Percentiles rank a stretch among this genome's conserved stretches.
Evolutionary conservation across 164 flowering plant genomes (phyloP).

Genomic region (Aristolochia contorta): DNA sequence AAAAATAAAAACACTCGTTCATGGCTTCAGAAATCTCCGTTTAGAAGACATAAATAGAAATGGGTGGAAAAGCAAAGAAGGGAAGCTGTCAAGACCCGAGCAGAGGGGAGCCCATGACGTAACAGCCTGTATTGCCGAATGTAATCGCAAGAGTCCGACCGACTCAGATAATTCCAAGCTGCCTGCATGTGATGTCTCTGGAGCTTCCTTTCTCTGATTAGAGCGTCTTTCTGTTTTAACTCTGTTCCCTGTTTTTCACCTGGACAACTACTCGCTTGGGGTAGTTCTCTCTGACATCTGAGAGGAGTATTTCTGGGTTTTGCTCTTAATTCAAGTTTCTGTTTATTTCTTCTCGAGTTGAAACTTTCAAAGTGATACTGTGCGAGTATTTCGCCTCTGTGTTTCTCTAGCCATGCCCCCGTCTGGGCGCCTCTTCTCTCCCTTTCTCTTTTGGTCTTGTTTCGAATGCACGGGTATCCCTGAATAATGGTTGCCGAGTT

Average conservation of each 20-base stretch:
- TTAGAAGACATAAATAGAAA: not conserved
- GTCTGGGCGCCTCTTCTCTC: not conserved
- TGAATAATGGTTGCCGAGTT: no score
- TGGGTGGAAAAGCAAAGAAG: not conserved
- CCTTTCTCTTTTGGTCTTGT: no score
- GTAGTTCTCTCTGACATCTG: not conserved
- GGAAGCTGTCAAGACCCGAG: slow-evolving; percentile 10
- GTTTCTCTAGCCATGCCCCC: not conserved
- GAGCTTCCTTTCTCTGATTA: slow-evolving; percentile 6
- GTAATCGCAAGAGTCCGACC: slow-evolving; percentile 30
- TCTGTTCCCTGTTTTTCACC: not conserved
- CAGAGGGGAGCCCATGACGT: slow-evolving; percentile 38
- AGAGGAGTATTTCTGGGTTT: not conserved
- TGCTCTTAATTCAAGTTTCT: no score
- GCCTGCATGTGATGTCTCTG: slow-evolving; percentile 40
- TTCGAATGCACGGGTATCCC: no score
- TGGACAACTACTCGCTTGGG: not conserved
- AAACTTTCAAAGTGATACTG: not conserved
- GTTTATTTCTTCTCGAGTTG: no score
- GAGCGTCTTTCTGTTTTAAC: slow-evolving; percentile 6
- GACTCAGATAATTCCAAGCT: slow-evolving; percentile 38
- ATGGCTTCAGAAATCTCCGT: no score
- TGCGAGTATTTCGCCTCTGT: not conserved
- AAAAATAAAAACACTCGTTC: no score
- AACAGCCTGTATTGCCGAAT: slow-evolving; percentile 50